Base-by-base conservation (phyloP, 192 early-diverging fungal species). In the Coemansia brasiliensis region DNA sequence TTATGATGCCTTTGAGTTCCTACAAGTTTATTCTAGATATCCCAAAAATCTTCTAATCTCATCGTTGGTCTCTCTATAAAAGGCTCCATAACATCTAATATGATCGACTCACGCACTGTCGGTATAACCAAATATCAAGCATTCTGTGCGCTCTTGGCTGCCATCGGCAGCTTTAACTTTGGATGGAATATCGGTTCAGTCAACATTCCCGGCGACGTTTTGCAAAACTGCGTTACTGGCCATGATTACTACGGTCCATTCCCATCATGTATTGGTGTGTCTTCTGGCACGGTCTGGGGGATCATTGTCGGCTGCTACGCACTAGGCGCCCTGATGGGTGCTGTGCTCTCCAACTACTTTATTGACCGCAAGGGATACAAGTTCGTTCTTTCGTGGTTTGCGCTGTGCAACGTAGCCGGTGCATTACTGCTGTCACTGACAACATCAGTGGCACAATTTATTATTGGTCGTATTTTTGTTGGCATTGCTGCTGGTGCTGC, bases 401-500 rank as follows among this genome's bases (percentile, higher is more conserved):
- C 88, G 50, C 65, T 90, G 39, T 69, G 79, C 38, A 91, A 85
- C 61, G 78, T 92, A 0, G 38, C 86, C 27, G 88, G 91, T 4
- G 81, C 81, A 8, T 45, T 90, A 22, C 66, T 89, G 3, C 70
- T 93, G 16, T 83, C 83, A 13, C 69, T 87, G 35, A 85, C 87
- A 22, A 76, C 81, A 2, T 79, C 80, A 10, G 62, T 84, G 10
- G 63, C 80, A 11, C 85, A 86, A 69, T 87, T 92, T 51, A 82
- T 83, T 61, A 65, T 87, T 57, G 93, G 90, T 5, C 88, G 93
- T 48, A 68, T 92, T 32, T 43, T 90, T 29, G 80, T 83, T 13
- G 93, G 93, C 37, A 67, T 91, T 58, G 86, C 82, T 2, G 86
- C 88, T 15, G 93, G 93, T 21, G 78, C 87, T 4, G 69, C 76